A percentile compares a stretch with the other conserved stretches of the same genome.
These are phyloP conservation scores for Ampelomyces quisqualis DNA, from an alignment of 2,329 filamentous ascomycete species.

Conservation along the genomic window DNA sequence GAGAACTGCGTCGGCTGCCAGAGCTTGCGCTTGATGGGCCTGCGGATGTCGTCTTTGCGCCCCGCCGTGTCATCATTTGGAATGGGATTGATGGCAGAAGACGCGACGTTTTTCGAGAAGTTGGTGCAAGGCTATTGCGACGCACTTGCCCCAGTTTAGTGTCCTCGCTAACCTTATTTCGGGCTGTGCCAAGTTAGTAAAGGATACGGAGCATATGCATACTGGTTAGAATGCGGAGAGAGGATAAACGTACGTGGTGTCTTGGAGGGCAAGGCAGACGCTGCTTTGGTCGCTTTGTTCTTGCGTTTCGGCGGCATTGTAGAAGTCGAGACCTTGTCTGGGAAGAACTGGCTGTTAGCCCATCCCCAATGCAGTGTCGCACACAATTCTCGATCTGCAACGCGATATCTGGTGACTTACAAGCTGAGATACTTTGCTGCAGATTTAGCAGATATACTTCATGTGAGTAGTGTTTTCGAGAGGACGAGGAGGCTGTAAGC, in stretches of 20 bases:
- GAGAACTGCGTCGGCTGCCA: conserved; percentile 44
- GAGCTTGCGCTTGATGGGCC: conserved; percentile 38
- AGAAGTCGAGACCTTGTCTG: conserved; percentile 9
- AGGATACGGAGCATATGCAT: conserved; percentile 27
- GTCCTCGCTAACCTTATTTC: conserved; percentile 33
- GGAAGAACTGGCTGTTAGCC: conserved; percentile 20
- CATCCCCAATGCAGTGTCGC: conserved; percentile 6
- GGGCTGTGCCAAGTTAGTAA: conserved; percentile 38
- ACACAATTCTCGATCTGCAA: not conserved
- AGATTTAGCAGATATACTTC: not conserved
- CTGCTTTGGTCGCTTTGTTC: conserved; percentile 25
- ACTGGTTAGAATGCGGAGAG: conserved; percentile 9
- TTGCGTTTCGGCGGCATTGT: conserved; percentile 42
- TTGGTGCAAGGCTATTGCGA: conserved; percentile 9
- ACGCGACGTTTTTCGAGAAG: conserved; percentile 37
- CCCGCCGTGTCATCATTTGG: conserved; percentile 53
- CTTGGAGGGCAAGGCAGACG: conserved; percentile 15
- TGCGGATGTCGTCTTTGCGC: conserved; percentile 43
- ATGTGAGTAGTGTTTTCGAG: not conserved
- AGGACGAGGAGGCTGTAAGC: conserved; percentile 13
- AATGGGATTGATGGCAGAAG: conserved; percentile 51
- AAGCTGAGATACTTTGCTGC: not conserved
- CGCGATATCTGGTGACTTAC: not conserved
- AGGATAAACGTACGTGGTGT: conserved; percentile 22
- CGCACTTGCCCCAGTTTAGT: conserved; percentile 40